Evolutionary conservation across 108 stramenopile genomes (phyloP).

Genomic region (Nannochloropsis salina): DNA sequence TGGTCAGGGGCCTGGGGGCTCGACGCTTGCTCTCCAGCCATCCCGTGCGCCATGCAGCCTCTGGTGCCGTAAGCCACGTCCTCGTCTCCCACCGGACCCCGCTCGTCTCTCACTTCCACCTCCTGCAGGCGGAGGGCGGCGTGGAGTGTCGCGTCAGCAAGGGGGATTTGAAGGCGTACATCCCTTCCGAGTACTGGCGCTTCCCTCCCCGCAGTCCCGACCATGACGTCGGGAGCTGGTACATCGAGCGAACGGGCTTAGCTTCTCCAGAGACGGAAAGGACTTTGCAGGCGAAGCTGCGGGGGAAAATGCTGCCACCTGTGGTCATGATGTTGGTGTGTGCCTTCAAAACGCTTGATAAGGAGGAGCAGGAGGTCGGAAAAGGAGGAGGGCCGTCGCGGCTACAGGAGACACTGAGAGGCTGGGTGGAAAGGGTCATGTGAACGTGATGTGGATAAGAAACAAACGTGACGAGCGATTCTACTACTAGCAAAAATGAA

Average conservation of each 20-base stretch:
- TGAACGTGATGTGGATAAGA: not conserved
- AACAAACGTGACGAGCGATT: not conserved
- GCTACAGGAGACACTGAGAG: not conserved
- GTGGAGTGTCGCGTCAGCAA: not conserved
- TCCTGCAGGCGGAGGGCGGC: not conserved
- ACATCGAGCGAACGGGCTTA: not conserved
- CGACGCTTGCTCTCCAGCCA: not conserved
- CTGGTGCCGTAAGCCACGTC: not conserved
- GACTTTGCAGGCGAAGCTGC: not conserved
- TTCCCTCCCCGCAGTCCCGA: constrained; percentile 1
- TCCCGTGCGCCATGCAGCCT: not conserved
- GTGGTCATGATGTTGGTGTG: constrained; percentile 5
- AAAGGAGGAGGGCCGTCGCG: not conserved
- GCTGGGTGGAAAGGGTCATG: not conserved
- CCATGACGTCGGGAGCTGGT: constrained; percentile 16
- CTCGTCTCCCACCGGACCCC: not conserved
- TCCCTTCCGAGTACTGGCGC: not conserved
- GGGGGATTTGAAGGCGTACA: not conserved
- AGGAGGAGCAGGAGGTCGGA: not conserved
- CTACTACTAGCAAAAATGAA: not conserved
- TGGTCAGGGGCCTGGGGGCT: not conserved
- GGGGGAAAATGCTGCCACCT: not conserved
- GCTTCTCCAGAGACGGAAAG: not conserved
- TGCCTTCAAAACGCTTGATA: constrained; percentile 11
- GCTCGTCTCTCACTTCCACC: not conserved